A percentile compares a stretch with the other conserved stretches of the same genome.
Conservation (phyloP, 1,139 yeast genomes). For the Yarrowia galli region DNA sequence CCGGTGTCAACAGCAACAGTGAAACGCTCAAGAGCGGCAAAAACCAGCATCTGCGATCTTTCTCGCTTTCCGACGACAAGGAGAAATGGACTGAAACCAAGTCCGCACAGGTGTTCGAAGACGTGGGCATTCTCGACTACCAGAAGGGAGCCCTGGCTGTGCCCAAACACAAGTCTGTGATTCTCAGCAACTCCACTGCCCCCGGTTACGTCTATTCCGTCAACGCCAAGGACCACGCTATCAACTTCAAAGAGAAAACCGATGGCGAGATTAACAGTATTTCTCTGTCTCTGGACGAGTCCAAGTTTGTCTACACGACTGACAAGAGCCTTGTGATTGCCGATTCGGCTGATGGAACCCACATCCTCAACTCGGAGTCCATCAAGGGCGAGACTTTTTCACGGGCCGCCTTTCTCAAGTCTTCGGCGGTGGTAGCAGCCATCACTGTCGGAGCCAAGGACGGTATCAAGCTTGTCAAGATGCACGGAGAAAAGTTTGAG, state of each 20-base stretch:
- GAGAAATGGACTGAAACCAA: constrained; percentile 13
- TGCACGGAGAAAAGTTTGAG: constrained; percentile 52
- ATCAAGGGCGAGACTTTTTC: constrained; percentile 37
- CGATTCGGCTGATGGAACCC: constrained; percentile 44
- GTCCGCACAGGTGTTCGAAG: constrained; percentile 54
- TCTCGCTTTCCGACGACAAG: constrained; percentile 57
- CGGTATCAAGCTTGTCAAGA: constrained; percentile 48
- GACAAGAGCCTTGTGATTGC: constrained; percentile 43
- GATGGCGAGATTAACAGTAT: constrained; percentile 43
- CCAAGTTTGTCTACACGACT: constrained; percentile 44
- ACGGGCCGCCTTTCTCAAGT: constrained; percentile 50
- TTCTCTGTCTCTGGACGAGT: constrained; percentile 44
- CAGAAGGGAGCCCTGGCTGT: constrained; percentile 46
- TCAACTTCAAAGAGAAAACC: constrained; percentile 14
- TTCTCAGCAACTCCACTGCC: constrained; percentile 43
- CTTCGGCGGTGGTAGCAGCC: constrained; percentile 56
- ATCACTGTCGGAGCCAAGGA: constrained; percentile 53
- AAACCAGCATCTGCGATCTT: constrained; percentile 77
- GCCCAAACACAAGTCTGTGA: constrained; percentile 43
- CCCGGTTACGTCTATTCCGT: constrained; percentile 44
- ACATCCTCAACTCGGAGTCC: constrained; percentile 39
- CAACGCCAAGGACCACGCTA: constrained; percentile 39
- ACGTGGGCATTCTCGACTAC: constrained; percentile 44
- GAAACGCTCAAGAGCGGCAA: constrained; percentile 64
- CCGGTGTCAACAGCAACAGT: constrained; percentile 77